phyloP scores from a whole-genome alignment of 441 rosid species.

The Isatis lusitanica region DNA sequence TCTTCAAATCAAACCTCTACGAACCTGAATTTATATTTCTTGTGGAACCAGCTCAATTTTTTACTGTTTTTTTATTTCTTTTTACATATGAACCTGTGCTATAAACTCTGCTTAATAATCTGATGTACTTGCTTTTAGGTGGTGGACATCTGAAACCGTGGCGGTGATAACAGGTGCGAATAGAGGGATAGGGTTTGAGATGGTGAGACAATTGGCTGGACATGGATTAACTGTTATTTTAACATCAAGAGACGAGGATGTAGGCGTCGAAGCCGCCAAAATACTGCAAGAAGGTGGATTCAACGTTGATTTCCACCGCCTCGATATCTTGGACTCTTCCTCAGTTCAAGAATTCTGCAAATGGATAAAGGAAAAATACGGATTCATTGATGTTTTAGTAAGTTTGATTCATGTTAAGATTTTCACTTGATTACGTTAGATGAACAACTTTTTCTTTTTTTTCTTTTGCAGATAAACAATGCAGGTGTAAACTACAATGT shows the following conservation, averaged over 20 bases:
- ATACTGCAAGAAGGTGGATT: conserved; percentile 80
- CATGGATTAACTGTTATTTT: conserved; percentile 78
- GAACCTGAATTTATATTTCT: no score
- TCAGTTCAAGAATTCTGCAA: conserved; percentile 59
- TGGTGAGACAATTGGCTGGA: conserved; percentile 79
- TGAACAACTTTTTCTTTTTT: not conserved
- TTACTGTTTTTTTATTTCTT: no score
- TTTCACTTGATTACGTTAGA: not conserved
- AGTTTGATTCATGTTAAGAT: not conserved
- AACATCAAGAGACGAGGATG: conserved; percentile 74
- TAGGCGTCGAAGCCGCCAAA: conserved; percentile 77
- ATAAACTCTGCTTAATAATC: no score
- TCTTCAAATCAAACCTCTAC: no score
- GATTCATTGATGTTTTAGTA: conserved; percentile 76
- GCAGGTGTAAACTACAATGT: conserved; percentile 87
- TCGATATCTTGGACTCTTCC: conserved; percentile 59
- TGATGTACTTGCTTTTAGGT: no score
- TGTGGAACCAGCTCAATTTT: no score
- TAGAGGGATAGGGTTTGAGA: conserved; percentile 92
- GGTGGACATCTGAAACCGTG: conserved; percentile 90
- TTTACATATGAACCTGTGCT: no score
- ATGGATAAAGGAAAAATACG: conserved; percentile 65
- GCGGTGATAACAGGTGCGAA: conserved; percentile 93
- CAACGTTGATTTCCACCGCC: conserved; percentile 72
- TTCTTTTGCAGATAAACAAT: conserved; percentile 67